Base-by-base conservation (phyloP, 768 basidiomycete genomes). In the Auricularia sp. region DNA sequence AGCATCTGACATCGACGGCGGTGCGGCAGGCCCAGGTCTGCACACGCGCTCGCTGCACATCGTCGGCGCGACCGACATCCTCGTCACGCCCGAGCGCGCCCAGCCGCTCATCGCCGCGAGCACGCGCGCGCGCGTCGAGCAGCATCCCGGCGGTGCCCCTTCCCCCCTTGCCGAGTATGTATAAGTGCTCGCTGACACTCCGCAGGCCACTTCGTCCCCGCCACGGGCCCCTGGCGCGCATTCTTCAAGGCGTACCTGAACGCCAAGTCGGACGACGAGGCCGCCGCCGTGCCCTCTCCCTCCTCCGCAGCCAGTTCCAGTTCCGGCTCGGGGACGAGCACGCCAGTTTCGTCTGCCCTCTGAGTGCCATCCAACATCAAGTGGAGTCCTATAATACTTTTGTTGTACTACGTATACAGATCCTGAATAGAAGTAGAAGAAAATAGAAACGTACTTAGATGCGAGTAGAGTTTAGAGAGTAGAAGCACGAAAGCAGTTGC, bases 131-230 rank as follows among this genome's bases (percentile, higher is more conserved):
- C 80, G 91, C 11, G 81, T 93, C 8, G 90, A 90, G 71, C 81
- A 80, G 67, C 92, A 94, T 64, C 84, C 85, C 33, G 92, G 92
- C 62, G 92, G 92, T 91, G 64, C 75, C 23, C 18, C 2, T 42
- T 51, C 61, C 23, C 36, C 16, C 43, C 5, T 7, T 23, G 34
- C 54, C 21, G 21, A 51, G 23, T 23, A 4, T n/a, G 47, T n/a
- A 29, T 51, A 16, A 21, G 56, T 56, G 2, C 62, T 18, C 61
- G 62, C 60, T 53, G 14, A 43, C 43, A 4, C 39, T 63, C 51
- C 21, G 63, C 61, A 92, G 91, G 90, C 7, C 91, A 94, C 73
- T 91, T 91, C 68, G 85, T 93, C 3, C 92, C 92, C 1, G 87
- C 85, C 10, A 90, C 87, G 68, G 84, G 81, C 1, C 80, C 76